Base-by-base conservation (phyloP, 1,284 basidiomycete species). In the Pascua sp. region DNA sequence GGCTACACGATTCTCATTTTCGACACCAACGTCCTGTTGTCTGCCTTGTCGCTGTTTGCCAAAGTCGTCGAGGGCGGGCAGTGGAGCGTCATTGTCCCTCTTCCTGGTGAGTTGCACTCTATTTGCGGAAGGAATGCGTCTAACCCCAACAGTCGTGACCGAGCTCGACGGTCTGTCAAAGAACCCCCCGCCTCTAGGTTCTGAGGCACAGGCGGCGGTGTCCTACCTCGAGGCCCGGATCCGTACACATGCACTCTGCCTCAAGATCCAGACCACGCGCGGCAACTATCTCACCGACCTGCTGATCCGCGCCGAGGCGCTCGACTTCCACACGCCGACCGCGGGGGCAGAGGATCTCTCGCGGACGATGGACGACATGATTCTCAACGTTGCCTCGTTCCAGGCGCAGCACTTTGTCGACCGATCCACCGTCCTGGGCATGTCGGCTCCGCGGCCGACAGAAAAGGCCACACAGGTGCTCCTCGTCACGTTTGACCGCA, bases 211-310 rank as follows among this genome's bases (percentile, higher is more conserved):
- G 37, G 79, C 81, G 13, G 90, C 92, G 0, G 80, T 96, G 53
- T 66, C 80, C 0, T 94, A 91, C 68, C 83, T 97, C 64, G 85
- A 84, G 15, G 79, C 82, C n/a, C 86, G 86, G 62, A 79, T 97
- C 59, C 87, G 87, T 50, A 82, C 86, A 7, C 87, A 91, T 66
- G 77, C 86, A 1, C 79, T 81, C 5, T 88, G 86, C 15, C 84
- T 98, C 77, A 97, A 98, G 78, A 87, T 98, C 11, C 92, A 94
- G 77, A 98, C 96, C 0, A 89, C 88, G 13, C 87, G 88, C 60
- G 95, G 95, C 65, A 98, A 98, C 74, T 98, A 97, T 73, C 82
- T 98, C 2, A 82, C 84, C 2, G 89, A 88, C 51, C 82, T 98
- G 40, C 86, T 80, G 64, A 85, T 98, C 43, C 85, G 93, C 12